Evolutionary conservation across 257 asterid genomes (phyloP), one percentile per base, ranked within the genome.

Genomic region (Forsythia suspensa): DNA sequence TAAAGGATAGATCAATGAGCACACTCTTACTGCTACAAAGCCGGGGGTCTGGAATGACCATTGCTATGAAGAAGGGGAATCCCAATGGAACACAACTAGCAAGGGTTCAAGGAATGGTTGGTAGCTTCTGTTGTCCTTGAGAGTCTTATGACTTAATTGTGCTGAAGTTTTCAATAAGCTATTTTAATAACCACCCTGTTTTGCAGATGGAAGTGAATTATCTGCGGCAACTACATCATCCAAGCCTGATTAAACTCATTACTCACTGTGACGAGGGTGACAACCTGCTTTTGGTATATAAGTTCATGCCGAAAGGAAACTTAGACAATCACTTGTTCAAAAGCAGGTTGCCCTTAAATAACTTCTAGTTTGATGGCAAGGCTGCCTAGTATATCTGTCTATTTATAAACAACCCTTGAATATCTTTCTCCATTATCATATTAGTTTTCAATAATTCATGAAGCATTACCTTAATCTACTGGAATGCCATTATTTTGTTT

Each of bases 231-330:
- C 90, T 88, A 61, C 90, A 61, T 40, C 94, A 90, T 84, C 90
- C 82, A 1, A 83, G 85, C 73, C 78, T 90, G 72, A 90, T 90
- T 11, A 87, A 80, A 79, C 85, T 90, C 46, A 87, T 88, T 51
- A 1, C 59, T 55, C 12, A 86, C 63, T 86, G 89, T 83, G 75
- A 80, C 0, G 91, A 88, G 39, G 88, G 89, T 66, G 87, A 85
- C 78, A 82, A 88, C 71, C 70, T 80, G 76, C 87, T 90, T 43
- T 76, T 90, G 37, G 92, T 88, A 29, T 85, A 85, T 7, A 90
- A 88, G 77, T 88, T 86, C 88, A 88, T 90, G 90, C 85, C 85
- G 8, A 88, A 80, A 82, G 92, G 90, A 70, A 86, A 88, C 87
- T 78, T 90, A 82, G 84, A 85, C 57, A 81, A 85, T 73, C 92